Percentiles rank a stretch among this genome's conserved stretches.
These are phyloP conservation scores for Farysia itapuensis DNA, from an alignment of 1,284 basidiomycete genomes.

Conservation along the genomic window DNA sequence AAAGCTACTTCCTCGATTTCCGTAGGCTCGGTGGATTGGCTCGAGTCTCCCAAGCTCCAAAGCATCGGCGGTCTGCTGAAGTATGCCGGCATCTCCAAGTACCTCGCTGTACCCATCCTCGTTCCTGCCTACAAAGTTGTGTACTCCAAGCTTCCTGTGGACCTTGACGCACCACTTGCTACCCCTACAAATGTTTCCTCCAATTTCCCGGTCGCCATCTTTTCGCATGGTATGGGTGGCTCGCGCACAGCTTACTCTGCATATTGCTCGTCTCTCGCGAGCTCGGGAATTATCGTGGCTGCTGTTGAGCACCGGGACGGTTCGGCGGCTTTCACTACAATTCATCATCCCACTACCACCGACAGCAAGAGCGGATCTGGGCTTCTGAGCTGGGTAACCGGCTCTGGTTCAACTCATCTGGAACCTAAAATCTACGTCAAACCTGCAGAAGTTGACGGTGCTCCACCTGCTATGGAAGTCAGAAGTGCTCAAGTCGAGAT, in stretches of 20 bases:
- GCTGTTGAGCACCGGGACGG: constrained; percentile 54
- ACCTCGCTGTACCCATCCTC: constrained; percentile 38
- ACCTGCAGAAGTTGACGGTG: constrained; percentile 28
- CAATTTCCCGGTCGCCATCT: constrained; percentile 40
- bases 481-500: constrained; percentile 40
- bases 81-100: constrained; percentile 45
- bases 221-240: constrained; percentile 52
- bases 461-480: constrained; percentile 18
- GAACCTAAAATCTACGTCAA: constrained; percentile 38
- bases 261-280: constrained; percentile 38
- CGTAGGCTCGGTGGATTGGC: constrained; percentile 13
- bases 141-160: constrained; percentile 22
- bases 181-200: neutral
- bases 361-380: constrained; percentile 2
- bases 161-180: constrained; percentile 12
- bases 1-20: neutral
- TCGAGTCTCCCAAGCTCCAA: constrained; percentile 29
- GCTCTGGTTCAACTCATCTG: constrained; percentile 6
- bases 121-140: constrained; percentile 37
- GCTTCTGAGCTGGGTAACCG: constrained; percentile 11
- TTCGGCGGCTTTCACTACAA: constrained; percentile 30
- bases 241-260: constrained; percentile 43
- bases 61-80: constrained; percentile 46
- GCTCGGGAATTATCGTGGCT: constrained; percentile 44
- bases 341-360: constrained; percentile 9